phyloP scores from a whole-genome alignment of 495 filamentous ascomycete species.

The Staphylotrichum tortipilum region DNA sequence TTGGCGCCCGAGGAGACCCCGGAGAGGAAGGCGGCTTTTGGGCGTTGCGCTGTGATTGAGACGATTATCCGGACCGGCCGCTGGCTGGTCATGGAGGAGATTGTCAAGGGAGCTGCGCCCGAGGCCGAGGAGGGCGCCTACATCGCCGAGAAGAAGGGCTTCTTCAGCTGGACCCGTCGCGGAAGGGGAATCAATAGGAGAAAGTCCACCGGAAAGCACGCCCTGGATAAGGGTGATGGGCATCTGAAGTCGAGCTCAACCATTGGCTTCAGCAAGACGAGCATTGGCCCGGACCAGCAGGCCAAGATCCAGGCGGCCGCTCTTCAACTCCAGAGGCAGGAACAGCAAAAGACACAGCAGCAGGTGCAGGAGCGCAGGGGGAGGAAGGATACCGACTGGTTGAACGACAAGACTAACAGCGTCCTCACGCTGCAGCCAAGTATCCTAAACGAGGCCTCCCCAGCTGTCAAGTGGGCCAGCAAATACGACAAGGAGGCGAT shows the following conservation, averaged over 20 bases:
- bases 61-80: conserved; percentile 70
- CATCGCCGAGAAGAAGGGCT: conserved; percentile 87
- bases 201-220: conserved; percentile 53
- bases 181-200: conserved; percentile 54
- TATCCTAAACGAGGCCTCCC: conserved; percentile 78
- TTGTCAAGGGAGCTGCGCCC: conserved; percentile 85
- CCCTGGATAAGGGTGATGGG: conserved; percentile 27
- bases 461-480: conserved; percentile 93
- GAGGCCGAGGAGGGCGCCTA: conserved; percentile 77
- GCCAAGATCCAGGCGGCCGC: conserved; percentile 87
- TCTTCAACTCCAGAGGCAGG: conserved; percentile 57
- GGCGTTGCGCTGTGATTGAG: conserved; percentile 85
- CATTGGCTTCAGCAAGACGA: conserved; percentile 68
- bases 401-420: conserved; percentile 76
- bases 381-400: conserved; percentile 44
- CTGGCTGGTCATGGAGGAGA: conserved; percentile 94
- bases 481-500: conserved; percentile 81
- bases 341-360: conserved; percentile 49
- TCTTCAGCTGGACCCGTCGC: conserved; percentile 76
- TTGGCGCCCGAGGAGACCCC: conserved; percentile 80
- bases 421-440: conserved; percentile 81
- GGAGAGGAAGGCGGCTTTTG: conserved; percentile 83
- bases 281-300: conserved; percentile 85
- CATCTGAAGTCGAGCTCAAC: conserved; percentile 26
- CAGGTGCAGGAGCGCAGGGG: conserved; percentile 36